Base-by-base conservation (phyloP, 2,329 filamentous ascomycete genomes). In the Uncinocarpus reesii region DNA sequence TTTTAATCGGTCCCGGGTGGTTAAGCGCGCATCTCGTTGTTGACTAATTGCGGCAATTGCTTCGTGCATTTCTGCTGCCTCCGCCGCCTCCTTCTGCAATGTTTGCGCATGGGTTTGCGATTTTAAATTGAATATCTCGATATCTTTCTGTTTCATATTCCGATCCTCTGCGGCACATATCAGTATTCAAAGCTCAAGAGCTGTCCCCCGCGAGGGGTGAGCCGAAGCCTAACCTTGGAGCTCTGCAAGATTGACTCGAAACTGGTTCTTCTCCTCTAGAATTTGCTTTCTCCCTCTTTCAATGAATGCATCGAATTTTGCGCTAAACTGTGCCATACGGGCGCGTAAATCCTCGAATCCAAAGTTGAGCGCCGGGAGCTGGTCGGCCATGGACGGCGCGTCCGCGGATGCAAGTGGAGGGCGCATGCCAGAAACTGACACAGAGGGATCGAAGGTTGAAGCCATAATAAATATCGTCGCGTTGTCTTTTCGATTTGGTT, bases 321-420 rank as follows among this genome's bases (percentile, higher is more conserved):
- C 77, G 0, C 85, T 95, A 65, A 98, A 98, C 54, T 85, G 86
- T 47, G 83, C 78, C 92, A 98, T 96, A 68, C 88, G 85, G 60
- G 90, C 87, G 68, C 90, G 89, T 62, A 98, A 70, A 57, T 95
- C 87, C 59, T 96, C 89, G 66, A 96, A 96, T 50, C 88, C 88
- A 65, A 98, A 96, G 67, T 95, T 88, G 66, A 94, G 85, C 63
- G 77, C 86, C 29, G 92, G 92, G 7, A 98, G 79, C 40, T 74
- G 74, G 61, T 81, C 78, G 26, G 77, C 77, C 76, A 80, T 79
- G 34, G 76, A 79, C 8, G 74, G 73, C 45, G 70, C 74, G 57
- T 74, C 72, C 42, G 75, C 71, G 11, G 65, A 65, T 38, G 72
- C 66, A 32, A 75, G 65, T 6, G 73, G 73, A 41, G 72, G 72